Conservation (phyloP, 768 basidiomycete genomes). For the Vishniacozyma victoriae region DNA sequence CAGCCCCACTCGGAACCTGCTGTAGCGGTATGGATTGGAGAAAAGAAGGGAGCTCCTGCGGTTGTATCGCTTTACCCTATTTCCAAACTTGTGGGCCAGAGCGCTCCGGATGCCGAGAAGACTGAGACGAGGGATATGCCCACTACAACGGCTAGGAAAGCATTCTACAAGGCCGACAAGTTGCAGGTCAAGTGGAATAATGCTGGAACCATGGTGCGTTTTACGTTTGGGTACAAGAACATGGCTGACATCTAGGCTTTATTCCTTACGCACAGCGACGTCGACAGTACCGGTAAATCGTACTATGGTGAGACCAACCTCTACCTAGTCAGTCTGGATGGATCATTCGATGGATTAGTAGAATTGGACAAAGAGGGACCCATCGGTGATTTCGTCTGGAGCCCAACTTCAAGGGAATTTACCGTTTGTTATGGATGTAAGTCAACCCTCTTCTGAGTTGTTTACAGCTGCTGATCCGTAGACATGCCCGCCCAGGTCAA, state of each 20-base stretch:
- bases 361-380: constrained; percentile 86
- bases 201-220: constrained; percentile 73
- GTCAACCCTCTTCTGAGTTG: constrained; percentile 42
- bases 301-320: constrained; percentile 98
- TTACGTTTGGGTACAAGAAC: neutral
- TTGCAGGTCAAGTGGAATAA: constrained; percentile 93
- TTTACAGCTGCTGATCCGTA: constrained; percentile 40
- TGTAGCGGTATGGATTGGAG: constrained; percentile 84
- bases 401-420: constrained; percentile 93
- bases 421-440: constrained; percentile 91
- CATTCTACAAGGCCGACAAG: constrained; percentile 92
- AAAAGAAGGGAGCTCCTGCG: constrained; percentile 93
- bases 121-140: constrained; percentile 51
- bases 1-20: constrained; percentile 28
- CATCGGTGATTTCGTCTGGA: constrained; percentile 94
- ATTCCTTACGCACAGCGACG: constrained; percentile 88
- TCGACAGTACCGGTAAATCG: constrained; percentile 92
- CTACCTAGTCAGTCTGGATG: constrained; percentile 84
- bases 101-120: constrained; percentile 42
- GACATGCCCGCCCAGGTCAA: constrained; percentile 93
- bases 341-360: constrained; percentile 88
- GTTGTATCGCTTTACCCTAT: constrained; percentile 78
- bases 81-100: constrained; percentile 49
- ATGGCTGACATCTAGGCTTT: constrained; percentile 49
- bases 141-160: constrained; percentile 67